phyloP scores from a whole-genome alignment of 2,329 filamentous ascomycete genomes.

The Phoma herbarum region DNA sequence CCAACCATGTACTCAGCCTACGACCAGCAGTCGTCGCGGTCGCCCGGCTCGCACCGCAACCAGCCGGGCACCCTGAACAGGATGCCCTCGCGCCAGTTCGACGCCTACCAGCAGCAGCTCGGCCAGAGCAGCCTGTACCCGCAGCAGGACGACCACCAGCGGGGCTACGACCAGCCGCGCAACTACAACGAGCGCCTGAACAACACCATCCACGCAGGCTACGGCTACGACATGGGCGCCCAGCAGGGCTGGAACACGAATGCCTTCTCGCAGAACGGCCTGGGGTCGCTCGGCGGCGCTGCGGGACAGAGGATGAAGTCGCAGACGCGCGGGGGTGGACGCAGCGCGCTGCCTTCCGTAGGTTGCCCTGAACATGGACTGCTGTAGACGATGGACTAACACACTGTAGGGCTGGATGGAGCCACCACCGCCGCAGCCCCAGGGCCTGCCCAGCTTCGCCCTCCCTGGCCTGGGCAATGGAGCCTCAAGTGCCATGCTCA shows the following conservation, averaged over 20 bases:
- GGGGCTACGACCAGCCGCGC: slow-evolving; percentile 59
- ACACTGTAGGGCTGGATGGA: slow-evolving; percentile 68
- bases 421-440: slow-evolving; percentile 40
- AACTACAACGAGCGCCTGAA: slow-evolving; percentile 65
- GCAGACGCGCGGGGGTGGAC: slow-evolving; percentile 61
- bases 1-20: slow-evolving; percentile 50
- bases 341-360: slow-evolving; percentile 75
- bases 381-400: neutral
- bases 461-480: slow-evolving; percentile 52
- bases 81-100: slow-evolving; percentile 79
- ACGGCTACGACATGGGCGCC: slow-evolving; percentile 73
- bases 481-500: slow-evolving; percentile 45
- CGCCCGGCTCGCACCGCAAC: slow-evolving; percentile 76
- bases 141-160: slow-evolving; percentile 44
- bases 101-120: slow-evolving; percentile 73
- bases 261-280: slow-evolving; percentile 72
- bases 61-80: slow-evolving; percentile 71
- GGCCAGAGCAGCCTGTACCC: slow-evolving; percentile 71
- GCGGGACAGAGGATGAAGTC: slow-evolving; percentile 65
- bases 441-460: slow-evolving; percentile 54
- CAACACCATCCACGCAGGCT: slow-evolving; percentile 66
- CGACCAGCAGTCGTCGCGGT: slow-evolving; percentile 65
- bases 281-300: slow-evolving; percentile 66
- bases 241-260: slow-evolving; percentile 83
- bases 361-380: slow-evolving; percentile 44